These are phyloP conservation scores for Fraxinus albicans DNA, from an alignment of 305 asterid species.

Conservation along the genomic window DNA sequence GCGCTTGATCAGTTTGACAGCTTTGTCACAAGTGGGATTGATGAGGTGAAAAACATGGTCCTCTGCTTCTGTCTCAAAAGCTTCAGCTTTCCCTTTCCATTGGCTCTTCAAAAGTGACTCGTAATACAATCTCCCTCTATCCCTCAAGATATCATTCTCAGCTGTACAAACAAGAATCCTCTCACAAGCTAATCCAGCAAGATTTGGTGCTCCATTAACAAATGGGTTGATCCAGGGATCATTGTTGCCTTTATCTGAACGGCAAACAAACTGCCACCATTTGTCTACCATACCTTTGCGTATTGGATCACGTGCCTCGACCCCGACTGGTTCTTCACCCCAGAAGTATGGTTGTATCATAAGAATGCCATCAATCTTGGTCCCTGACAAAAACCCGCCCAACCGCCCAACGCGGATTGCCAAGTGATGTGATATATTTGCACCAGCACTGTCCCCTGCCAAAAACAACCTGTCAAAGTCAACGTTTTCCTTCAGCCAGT, in stretches of 20 bases:
- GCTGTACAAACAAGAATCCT: slow-evolving; percentile 58
- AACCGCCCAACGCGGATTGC: slow-evolving; percentile 31
- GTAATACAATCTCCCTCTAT: slow-evolving; percentile 60
- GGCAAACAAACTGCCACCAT: slow-evolving; percentile 77
- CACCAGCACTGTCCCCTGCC: slow-evolving; percentile 90
- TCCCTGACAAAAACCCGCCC: slow-evolving; percentile 8
- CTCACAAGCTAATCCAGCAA: slow-evolving; percentile 34
- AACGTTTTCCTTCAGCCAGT: slow-evolving; percentile 43
- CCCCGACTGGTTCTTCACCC: slow-evolving; percentile 63
- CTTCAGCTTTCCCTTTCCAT: slow-evolving; percentile 61
- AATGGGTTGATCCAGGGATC: slow-evolving; percentile 75
- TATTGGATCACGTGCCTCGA: slow-evolving; percentile 39
- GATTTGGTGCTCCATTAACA: slow-evolving; percentile 25
- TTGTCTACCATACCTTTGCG: slow-evolving; percentile 65
- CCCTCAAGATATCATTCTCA: slow-evolving; percentile 61
- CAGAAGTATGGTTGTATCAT: slow-evolving; percentile 75
- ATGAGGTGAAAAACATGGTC: slow-evolving; percentile 72
- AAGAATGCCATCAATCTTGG: slow-evolving; percentile 40
- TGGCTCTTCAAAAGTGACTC: slow-evolving; percentile 34
- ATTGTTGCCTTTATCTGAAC: slow-evolving; percentile 54
- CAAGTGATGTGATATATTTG: slow-evolving; percentile 63
- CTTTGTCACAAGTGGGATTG: slow-evolving; percentile 42
- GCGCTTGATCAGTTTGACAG: slow-evolving; percentile 32
- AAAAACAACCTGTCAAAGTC: slow-evolving; percentile 51
- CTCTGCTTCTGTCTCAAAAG: slow-evolving; percentile 52